Percentiles rank a stretch among this genome's conserved stretches.
These are phyloP conservation scores for Vitis hybrid DNA, from an alignment of 177 flowering plant genomes.

Conservation along the genomic window DNA sequence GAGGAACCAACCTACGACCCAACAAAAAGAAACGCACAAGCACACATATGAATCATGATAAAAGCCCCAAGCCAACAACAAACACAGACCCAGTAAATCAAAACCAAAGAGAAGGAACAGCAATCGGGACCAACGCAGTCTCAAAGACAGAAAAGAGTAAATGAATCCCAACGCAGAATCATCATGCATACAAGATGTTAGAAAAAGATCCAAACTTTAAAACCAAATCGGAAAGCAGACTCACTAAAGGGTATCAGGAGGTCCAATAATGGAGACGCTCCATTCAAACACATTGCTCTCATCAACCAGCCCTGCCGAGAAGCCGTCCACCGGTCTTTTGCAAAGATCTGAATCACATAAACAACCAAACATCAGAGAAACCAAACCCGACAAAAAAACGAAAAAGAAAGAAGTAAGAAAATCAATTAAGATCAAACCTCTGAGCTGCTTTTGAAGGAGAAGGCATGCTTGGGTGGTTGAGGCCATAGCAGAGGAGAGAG, in stretches of 20 bases:
- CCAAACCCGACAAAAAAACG: background rate
- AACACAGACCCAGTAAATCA: too few relatives aligned
- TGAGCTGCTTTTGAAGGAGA: slow-evolving; percentile 42
- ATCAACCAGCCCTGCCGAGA: slow-evolving; percentile 51
- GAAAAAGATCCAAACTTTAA: background rate
- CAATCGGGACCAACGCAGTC: too few relatives aligned
- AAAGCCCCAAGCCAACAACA: too few relatives aligned
- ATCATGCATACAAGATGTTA: too few relatives aligned
- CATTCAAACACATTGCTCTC: slow-evolving; percentile 48
- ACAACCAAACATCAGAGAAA: background rate
- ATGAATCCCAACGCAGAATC: too few relatives aligned
- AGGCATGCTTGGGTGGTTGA: slow-evolving; percentile 33
- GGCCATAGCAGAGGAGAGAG: slow-evolving; percentile 17
- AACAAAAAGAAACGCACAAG: too few relatives aligned
- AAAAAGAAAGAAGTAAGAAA: background rate
- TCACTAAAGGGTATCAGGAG: slow-evolving; percentile 54
- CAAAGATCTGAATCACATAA: slow-evolving; percentile 36
- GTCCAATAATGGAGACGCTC: slow-evolving; percentile 53
- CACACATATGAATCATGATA: too few relatives aligned
- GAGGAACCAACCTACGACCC: too few relatives aligned
- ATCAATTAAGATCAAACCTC: slow-evolving; percentile 18
- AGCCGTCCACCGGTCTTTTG: slow-evolving; percentile 50
- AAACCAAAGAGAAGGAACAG: too few relatives aligned
- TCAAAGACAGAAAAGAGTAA: too few relatives aligned
- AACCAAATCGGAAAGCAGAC: slow-evolving; percentile 6